These are phyloP conservation scores for Drechslerella dactyloides DNA, from an alignment of 2,329 filamentous ascomycete genomes.

Conservation along the genomic window DNA sequence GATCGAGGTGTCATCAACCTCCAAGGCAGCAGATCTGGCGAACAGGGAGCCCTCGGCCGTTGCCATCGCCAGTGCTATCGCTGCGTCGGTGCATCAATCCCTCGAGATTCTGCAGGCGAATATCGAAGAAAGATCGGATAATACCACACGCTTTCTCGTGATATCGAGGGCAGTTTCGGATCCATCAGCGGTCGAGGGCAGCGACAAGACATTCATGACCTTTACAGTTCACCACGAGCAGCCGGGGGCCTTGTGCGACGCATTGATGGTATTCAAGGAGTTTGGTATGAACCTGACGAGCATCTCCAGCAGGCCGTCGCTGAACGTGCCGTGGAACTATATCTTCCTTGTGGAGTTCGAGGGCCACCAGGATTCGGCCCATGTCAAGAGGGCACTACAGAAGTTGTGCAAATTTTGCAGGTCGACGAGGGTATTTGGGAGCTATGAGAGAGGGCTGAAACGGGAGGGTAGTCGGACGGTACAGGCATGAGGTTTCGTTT, in stretches of 20 bases:
- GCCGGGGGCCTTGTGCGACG: slow-evolving; percentile 82
- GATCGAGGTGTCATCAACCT: slow-evolving; percentile 84
- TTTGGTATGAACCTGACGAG: slow-evolving; percentile 82
- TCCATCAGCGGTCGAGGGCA: slow-evolving; percentile 21
- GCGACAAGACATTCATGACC: slow-evolving; percentile 65
- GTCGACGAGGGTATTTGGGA: slow-evolving; percentile 55
- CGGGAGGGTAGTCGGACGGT: neutral
- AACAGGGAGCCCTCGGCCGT: slow-evolving; percentile 67
- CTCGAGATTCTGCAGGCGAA: slow-evolving; percentile 67
- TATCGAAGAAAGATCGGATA: slow-evolving; percentile 76
- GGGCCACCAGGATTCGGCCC: slow-evolving; percentile 66
- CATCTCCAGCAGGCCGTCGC: slow-evolving; percentile 83
- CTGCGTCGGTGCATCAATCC: slow-evolving; percentile 68
- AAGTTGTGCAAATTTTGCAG: slow-evolving; percentile 61
- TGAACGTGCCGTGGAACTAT: slow-evolving; percentile 80
- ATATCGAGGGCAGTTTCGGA: slow-evolving; percentile 59
- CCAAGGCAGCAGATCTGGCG: slow-evolving; percentile 79
- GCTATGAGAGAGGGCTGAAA: slow-evolving; percentile 42
- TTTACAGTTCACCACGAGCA: slow-evolving; percentile 80
- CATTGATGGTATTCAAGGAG: slow-evolving; percentile 76
- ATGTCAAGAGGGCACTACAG: slow-evolving; percentile 68
- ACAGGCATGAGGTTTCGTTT: neutral
- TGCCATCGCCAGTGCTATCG: slow-evolving; percentile 78
- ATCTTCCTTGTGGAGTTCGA: slow-evolving; percentile 93
- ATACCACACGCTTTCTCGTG: slow-evolving; percentile 80